Percentiles rank a stretch among this genome's conserved stretches.
Conservation (phyloP, 106 monocot species). For the Dioscorea zingiberensis region DNA sequence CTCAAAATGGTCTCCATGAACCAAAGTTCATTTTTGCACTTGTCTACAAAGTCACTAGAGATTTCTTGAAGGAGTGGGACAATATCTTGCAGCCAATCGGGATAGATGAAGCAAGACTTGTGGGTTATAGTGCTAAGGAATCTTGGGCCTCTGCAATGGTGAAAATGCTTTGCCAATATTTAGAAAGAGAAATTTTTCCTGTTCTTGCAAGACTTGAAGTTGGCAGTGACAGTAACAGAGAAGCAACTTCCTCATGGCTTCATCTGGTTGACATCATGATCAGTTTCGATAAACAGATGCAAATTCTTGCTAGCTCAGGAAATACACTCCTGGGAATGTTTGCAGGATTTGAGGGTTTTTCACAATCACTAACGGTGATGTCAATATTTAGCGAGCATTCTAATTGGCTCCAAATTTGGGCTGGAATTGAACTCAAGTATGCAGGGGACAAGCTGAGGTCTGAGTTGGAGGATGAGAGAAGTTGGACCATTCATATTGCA, state of each 20-base stretch:
- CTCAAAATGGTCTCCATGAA: slow-evolving; percentile 51
- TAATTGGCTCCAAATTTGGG: slow-evolving; percentile 73
- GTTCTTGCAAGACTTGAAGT: slow-evolving; percentile 22
- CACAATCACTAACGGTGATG: slow-evolving; percentile 27
- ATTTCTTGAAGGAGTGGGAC: slow-evolving; percentile 60
- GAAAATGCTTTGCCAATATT: slow-evolving; percentile 40
- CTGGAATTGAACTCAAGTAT: slow-evolving; percentile 49
- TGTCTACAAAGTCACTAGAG: slow-evolving; percentile 51
- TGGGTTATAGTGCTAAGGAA: slow-evolving; percentile 66
- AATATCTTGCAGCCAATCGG: slow-evolving; percentile 69
- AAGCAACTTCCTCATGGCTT: slow-evolving; percentile 42
- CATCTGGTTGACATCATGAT: slow-evolving; percentile 64
- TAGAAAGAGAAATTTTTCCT: slow-evolving; percentile 48
- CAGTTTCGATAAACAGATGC: slow-evolving; percentile 58
- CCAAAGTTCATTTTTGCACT: slow-evolving; percentile 76
- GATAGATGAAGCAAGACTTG: slow-evolving; percentile 60
- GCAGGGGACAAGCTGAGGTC: slow-evolving; percentile 42
- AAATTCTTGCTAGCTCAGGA: slow-evolving; percentile 36
- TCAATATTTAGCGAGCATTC: slow-evolving; percentile 41
- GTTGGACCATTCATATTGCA: slow-evolving; percentile 28
- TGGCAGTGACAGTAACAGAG: slow-evolving; percentile 16
- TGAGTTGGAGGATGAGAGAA: slow-evolving; percentile 42
- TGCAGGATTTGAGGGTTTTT: slow-evolving; percentile 13
- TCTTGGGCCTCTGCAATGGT: slow-evolving; percentile 68
- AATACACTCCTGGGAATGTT: slow-evolving; percentile 15